Base-by-base conservation (phyloP, 306 rosid genomes). In the Morella rubra region DNA sequence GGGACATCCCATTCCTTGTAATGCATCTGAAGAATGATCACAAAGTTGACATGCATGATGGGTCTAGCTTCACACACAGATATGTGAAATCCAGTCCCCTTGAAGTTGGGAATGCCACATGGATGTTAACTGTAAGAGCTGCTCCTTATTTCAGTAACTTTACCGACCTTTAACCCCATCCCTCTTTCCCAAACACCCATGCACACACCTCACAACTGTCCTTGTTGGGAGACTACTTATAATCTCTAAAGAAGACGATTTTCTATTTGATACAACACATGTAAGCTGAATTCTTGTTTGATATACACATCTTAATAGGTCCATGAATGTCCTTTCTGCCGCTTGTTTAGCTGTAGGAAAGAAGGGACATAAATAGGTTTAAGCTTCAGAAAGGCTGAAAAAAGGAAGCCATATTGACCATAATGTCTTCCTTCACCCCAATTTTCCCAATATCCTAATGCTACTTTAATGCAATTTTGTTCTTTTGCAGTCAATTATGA, bases 11-110 rank as follows among this genome's bases (percentile, higher is more conserved):
- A 15, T 73, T 54, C 81, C 91, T 87, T 62, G 80, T 80, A 71
- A 77, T 78, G 86, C 90, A 87, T 75, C 85, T 87, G 50, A 82
- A 82, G 74, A 78, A 84, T 32, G 85, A 80, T 15, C 91, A 87
- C 82, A 85, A 87, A 76, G 88, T 87, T 59, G 91, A 87, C 82
- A 84, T 87, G 85, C 91, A 87, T 59, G 86, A 82, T 47, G 91
- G 91, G 14, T 84, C 71, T 58, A 73, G 85, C 59, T 87, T 87
- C 85, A 87, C 79, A 73, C 91, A 87, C 65, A 80, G 91, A 87
- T 87, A 87, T 72, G 88, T 87, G 37, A 87, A 87, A 76, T 87
- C 88, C 71, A 87, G 81, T 78, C 87, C 91, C 20, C 83, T 77
- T 14, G 91, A 87, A 77, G 80, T 82, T 22, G 91, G 81, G 73